Conservation (phyloP, 2,329 filamentous ascomycete species). For the Botrytis pseudocinerea region DNA sequence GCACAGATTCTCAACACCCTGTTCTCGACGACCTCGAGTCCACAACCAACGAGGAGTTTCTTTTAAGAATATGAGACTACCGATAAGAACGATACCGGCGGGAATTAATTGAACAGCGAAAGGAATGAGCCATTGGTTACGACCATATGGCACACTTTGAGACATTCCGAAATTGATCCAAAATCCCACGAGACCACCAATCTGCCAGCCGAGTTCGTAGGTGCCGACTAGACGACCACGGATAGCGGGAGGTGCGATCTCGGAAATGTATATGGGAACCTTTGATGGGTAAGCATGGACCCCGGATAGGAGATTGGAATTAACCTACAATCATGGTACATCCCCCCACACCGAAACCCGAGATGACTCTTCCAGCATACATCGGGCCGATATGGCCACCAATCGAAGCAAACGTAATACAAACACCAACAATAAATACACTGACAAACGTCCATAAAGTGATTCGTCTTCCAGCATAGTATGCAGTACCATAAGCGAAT, state of each 20-base stretch:
- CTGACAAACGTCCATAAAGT: conserved; percentile 57
- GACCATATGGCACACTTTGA: conserved; percentile 11
- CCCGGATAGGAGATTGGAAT: conserved; percentile 62
- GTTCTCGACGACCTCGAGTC: conserved; percentile 46
- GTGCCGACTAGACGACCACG: conserved; percentile 34
- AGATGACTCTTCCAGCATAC: conserved; percentile 18
- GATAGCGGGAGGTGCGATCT: conserved; percentile 34
- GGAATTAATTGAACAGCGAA: conserved; percentile 42
- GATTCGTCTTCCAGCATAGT: conserved; percentile 41
- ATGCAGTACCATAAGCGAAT: conserved; percentile 2
- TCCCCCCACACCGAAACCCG: conserved; percentile 14
- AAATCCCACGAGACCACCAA: conserved; percentile 63
- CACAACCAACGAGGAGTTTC: conserved; percentile 61
- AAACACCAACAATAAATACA: conserved; percentile 70
- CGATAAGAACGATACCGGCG: conserved; percentile 36
- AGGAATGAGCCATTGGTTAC: conserved; percentile 40
- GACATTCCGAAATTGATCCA: conserved; percentile 54
- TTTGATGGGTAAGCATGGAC: conserved; percentile 59
- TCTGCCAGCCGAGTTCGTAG: conserved; percentile 54
- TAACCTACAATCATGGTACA: conserved; percentile 52
- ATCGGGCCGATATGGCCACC: conserved; percentile 7
- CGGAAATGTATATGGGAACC: conserved; percentile 43
- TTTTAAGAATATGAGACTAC: conserved; percentile 58
- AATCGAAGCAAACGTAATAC: conserved; percentile 62
- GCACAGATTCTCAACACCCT: conserved; percentile 58